Base-by-base conservation (phyloP, 1,284 basidiomycete species). In the Cryptococcus sp. region DNA sequence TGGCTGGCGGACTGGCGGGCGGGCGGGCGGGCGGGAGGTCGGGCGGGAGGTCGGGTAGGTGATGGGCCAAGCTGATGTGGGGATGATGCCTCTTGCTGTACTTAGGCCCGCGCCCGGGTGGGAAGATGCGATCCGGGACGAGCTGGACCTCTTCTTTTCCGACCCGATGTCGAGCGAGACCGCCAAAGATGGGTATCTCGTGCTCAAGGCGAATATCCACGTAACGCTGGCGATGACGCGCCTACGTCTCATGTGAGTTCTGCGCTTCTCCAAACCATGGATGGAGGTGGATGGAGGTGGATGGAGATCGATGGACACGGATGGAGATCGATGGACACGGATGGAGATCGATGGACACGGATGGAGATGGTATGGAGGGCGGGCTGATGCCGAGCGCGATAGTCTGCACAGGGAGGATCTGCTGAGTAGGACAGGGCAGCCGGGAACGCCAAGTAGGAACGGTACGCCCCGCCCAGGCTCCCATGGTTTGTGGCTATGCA, bases 181-280 rank as follows among this genome's bases (percentile, higher is more conserved):
- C 15, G 61, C 66, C 16, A 63, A 63, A 44, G 66, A 68, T 50
- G 62, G 59, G 6, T 66, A 60, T 40, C 35, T 68, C 24, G 66
- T 68, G 4, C 20, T 68, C 16, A 63, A 60, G 46, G 66, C 62
- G 15, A 68, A 68, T 46, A 63, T 68, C 16, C 64, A 68, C 36
- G 66, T 68, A 16, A 68, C 66, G 16, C 46, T 66, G 39, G 64
- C 66, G 9, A 60, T 68, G 61, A 65, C 64, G 3, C 39, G 63
- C 21, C 50, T 68, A 38, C 39, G 61, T 15, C 39, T 68, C 13
- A 65, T 68, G 58, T 66, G 38, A 55, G 64, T 52, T 21, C 16
- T 20, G 7, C 36, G n/a, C 18, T 21, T 33, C 13, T 15, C n/a
- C n/a, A n/a, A n/a, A n/a, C n/a, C n/a, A n/a, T n/a, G n/a, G n/a